Evolutionary conservation across 768 basidiomycete species (phyloP).

Genomic region (Multifurca ochricompacta): DNA sequence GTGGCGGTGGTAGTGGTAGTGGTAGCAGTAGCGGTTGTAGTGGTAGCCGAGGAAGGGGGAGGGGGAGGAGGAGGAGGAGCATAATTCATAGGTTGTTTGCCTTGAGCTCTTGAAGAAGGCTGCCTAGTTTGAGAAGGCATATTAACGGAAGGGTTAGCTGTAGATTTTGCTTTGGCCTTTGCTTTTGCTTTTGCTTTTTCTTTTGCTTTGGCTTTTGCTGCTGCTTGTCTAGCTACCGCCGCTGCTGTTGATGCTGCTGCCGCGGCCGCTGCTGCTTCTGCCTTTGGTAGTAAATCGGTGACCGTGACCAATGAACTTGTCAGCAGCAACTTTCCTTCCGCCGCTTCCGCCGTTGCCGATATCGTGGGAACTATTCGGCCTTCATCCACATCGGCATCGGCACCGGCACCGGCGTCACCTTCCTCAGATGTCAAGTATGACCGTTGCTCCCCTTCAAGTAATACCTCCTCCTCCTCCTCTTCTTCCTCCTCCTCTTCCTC

Average conservation of each 20-base stretch:
- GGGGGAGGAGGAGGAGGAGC: conserved; percentile 27
- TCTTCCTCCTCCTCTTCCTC: not conserved
- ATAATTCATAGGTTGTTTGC: conserved; percentile 91
- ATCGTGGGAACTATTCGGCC: conserved; percentile 14
- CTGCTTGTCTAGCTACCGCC: not conserved
- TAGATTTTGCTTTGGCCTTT: conserved; percentile 7
- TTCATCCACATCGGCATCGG: not conserved
- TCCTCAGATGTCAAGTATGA: too few species aligned
- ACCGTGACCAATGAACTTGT: conserved; percentile 10
- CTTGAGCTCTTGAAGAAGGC: conserved; percentile 68
- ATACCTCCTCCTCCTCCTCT: not conserved
- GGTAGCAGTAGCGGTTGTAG: conserved; percentile 21
- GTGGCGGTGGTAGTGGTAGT: conserved; percentile 1
- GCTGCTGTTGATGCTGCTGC: conserved; percentile 3
- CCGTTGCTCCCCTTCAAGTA: not conserved
- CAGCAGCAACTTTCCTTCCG: conserved; percentile 14
- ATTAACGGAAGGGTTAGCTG: conserved; percentile 24
- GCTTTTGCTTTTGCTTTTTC: not conserved
- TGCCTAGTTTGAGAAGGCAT: conserved; percentile 17
- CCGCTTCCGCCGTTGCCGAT: too few species aligned
- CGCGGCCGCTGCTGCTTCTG: conserved; percentile 21
- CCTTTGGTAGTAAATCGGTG: conserved; percentile 16
- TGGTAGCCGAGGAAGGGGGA: conserved; percentile 29
- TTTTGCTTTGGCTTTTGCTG: conserved; percentile 1
- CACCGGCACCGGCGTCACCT: too few species aligned